Evolutionary conservation across 1,139 yeast species (phyloP).

Genomic region (Taphrina deformans): DNA sequence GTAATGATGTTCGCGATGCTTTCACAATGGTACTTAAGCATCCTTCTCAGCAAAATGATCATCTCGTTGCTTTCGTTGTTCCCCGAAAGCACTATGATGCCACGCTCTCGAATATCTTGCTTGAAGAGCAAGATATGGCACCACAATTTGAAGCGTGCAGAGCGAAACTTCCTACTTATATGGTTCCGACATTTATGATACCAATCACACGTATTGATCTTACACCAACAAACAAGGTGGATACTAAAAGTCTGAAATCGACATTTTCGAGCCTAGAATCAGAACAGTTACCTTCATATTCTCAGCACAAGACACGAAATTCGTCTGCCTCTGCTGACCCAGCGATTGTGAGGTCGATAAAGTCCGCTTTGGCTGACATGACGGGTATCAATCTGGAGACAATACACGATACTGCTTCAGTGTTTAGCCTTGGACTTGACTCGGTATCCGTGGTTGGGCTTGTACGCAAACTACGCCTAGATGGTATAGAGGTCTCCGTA

Average conservation of each 20-base stretch:
- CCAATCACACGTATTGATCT: constrained; percentile 38
- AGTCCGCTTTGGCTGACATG: constrained; percentile 19
- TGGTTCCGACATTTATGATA: constrained; percentile 41
- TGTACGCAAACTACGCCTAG: constrained; percentile 28
- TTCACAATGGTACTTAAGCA: constrained; percentile 38
- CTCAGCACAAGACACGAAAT: neutral
- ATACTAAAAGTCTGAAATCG: constrained; percentile 34
- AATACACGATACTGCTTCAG: constrained; percentile 33
- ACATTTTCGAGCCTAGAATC: constrained; percentile 25
- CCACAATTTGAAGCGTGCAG: constrained; percentile 30
- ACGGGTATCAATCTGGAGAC: neutral
- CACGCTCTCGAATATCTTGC: neutral
- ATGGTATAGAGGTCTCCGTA: constrained; percentile 26
- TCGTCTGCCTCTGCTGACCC: neutral
- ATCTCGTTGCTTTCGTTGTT: constrained; percentile 38
- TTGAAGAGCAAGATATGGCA: neutral
- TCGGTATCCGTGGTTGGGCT: constrained; percentile 40
- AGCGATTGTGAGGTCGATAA: neutral
- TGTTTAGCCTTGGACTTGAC: constrained; percentile 42
- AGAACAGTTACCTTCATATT: neutral
- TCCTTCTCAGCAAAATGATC: constrained; percentile 37
- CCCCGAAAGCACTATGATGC: neutral
- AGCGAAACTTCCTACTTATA: constrained; percentile 38
- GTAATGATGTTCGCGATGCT: constrained; percentile 32
- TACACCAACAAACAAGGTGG: constrained; percentile 41